phyloP scores from a whole-genome alignment of 2,329 filamentous ascomycete species.

The Geosmithia morbida region DNA sequence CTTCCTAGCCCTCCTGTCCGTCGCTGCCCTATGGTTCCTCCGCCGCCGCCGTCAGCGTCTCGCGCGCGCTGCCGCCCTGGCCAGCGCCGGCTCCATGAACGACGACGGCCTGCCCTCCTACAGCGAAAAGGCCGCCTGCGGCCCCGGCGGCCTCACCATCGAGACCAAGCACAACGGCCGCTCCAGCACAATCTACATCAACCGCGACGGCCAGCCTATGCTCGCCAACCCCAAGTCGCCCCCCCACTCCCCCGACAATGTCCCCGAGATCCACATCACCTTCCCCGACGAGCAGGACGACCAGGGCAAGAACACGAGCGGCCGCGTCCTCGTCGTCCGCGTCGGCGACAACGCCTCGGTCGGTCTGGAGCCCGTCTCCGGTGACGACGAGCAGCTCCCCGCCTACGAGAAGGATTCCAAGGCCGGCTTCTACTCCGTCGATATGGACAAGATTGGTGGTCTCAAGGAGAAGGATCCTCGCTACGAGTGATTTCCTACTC shows the following conservation, averaged over 20 bases:
- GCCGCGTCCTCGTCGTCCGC: conserved; percentile 79
- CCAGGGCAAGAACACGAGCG: conserved; percentile 64
- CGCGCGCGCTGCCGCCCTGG: conserved; percentile 44
- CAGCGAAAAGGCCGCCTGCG: conserved; percentile 35
- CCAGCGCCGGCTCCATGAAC: conserved; percentile 25
- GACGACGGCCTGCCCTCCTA: conserved; percentile 53
- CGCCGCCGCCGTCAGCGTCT: conserved; percentile 37
- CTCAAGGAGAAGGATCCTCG: conserved; percentile 68
- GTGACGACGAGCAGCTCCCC: conserved; percentile 61
- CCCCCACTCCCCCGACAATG: conserved; percentile 63
- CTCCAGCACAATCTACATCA: conserved; percentile 62
- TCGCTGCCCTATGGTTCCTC: conserved; percentile 56
- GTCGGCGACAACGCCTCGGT: conserved; percentile 77
- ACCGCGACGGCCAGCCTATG: conserved; percentile 62
- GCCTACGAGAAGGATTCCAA: conserved; percentile 76
- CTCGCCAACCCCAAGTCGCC: conserved; percentile 62
- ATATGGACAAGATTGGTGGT: conserved; percentile 88
- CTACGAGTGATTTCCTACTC: background rate
- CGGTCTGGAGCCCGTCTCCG: conserved; percentile 74
- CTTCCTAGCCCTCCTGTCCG: conserved; percentile 54
- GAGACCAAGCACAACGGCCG: conserved; percentile 39
- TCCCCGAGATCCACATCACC: conserved; percentile 95
- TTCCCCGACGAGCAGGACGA: conserved; percentile 94
- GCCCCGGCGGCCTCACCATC: conserved; percentile 39
- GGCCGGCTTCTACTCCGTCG: conserved; percentile 78